Base-by-base conservation (phyloP, 2,329 filamentous ascomycete genomes). In the Penicillium glabrum region DNA sequence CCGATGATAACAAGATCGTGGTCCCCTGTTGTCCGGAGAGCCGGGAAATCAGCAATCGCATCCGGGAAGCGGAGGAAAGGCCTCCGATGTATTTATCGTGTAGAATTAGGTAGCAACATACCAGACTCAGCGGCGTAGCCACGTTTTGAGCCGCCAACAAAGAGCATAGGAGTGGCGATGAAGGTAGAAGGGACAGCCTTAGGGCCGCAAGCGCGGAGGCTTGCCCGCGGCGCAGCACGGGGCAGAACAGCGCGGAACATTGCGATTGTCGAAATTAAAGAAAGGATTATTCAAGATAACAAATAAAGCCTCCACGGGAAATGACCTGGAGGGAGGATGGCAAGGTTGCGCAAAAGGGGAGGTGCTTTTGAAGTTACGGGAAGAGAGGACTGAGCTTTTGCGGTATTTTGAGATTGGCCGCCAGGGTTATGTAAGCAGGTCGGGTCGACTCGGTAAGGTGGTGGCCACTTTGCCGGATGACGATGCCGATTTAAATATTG, bases 1-100 rank as follows among this genome's bases (percentile, higher is more conserved):
- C 95, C 95, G 73, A 99, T 96, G 79, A 99, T 93, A 73, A 99
- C 89, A 54, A 99, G 84, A 78, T 99, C 95, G 79, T 96, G 96
- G 78, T 97, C 91, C 77, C 93, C 91, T 91, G 76, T 66, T 59
- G 26, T 27, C 53, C 54, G 56, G 53, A 14, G 52, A 52, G 44
- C 48, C 63, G 54, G 39, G 57, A 60, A 31, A 61, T 65, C 52
- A 67, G 67, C 53, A 51, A 62, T 64, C 55, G 53, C 60, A 39
- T 51, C 58, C 49, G 61, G 66, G 51, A 61, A 66, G 62, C 57
- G 49, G 41, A 58, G 62, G 54, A 39, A 51, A 56, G 31, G 24
- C 43, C 35, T 47, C 57, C 46, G 48, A 39, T 35, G 13, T 27
- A 35, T 50, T 53, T 26, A 33, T 14, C 3, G 6, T 7, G 39